Evolutionary conservation across 805 yeast genomes (phyloP).

Genomic region (Candida dendrica): DNA sequence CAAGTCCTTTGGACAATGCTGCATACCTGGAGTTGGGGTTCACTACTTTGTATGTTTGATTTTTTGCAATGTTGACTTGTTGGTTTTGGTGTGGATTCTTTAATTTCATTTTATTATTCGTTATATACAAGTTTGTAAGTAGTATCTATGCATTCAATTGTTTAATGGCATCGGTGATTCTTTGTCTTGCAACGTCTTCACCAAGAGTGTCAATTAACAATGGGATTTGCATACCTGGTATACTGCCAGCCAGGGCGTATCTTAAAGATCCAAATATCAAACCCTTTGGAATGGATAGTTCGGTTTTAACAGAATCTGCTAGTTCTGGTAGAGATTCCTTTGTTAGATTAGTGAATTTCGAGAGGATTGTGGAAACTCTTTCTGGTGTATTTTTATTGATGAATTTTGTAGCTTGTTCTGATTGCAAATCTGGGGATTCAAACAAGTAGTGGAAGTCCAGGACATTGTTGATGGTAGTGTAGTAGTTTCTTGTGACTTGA

Average conservation of each 20-base stretch:
- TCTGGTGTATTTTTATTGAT: slow-evolving; percentile 12
- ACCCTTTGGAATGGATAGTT: slow-evolving; percentile 14
- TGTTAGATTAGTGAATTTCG: slow-evolving; percentile 5
- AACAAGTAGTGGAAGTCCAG: slow-evolving; percentile 44
- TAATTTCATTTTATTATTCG: background rate
- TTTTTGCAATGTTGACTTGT: background rate
- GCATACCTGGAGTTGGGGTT: slow-evolving; percentile 29
- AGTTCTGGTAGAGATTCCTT: slow-evolving; percentile 4
- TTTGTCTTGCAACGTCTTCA: slow-evolving; percentile 21
- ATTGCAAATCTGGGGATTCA: slow-evolving; percentile 21
- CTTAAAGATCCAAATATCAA: slow-evolving; percentile 52
- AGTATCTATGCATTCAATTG: background rate
- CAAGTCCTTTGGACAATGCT: slow-evolving; percentile 26
- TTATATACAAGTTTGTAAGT: slow-evolving; percentile 1
- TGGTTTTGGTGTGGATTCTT: background rate
- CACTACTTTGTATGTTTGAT: slow-evolving; percentile 18
- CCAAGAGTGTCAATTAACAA: slow-evolving; percentile 52
- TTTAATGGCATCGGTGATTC: slow-evolving; percentile 20
- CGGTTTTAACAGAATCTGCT: background rate
- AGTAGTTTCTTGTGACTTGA: slow-evolving; percentile 35
- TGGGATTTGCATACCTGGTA: slow-evolving; percentile 64
- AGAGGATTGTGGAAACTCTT: slow-evolving; percentile 10
- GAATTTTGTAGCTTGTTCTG: slow-evolving; percentile 24
- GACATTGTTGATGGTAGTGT: slow-evolving; percentile 51
- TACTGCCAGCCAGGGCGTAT: slow-evolving; percentile 62